Conservation (phyloP, 2,329 filamentous ascomycete species). For the Monilinia aucupariae region DNA sequence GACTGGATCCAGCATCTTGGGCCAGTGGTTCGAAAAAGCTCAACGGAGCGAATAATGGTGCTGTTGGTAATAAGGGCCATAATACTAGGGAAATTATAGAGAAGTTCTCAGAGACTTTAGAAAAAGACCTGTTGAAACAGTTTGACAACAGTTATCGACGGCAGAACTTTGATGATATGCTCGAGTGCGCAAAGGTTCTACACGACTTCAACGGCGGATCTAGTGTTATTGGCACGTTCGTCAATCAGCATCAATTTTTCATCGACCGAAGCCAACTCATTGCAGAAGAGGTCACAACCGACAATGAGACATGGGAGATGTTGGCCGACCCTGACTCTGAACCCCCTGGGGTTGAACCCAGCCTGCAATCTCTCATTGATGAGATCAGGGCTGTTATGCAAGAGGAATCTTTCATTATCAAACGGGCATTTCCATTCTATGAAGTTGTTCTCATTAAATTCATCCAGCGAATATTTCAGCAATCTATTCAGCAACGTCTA, state of each 20-base stretch:
- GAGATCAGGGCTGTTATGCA: constrained; percentile 95
- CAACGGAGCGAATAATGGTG: constrained; percentile 43
- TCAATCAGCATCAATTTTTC: constrained; percentile 99
- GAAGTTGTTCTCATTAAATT: constrained; percentile 92
- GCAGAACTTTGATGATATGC: constrained; percentile 97
- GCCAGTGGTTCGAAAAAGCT: constrained; percentile 50
- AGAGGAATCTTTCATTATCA: constrained; percentile 95
- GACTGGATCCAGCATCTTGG: constrained; percentile 76
- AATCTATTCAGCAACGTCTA: constrained; percentile 91
- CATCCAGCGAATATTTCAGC: constrained; percentile 91
- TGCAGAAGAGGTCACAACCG: constrained; percentile 54
- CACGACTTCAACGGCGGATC: constrained; percentile 94
- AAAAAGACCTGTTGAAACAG: constrained; percentile 90
- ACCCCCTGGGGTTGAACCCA: constrained; percentile 84
- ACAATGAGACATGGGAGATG: constrained; percentile 73
- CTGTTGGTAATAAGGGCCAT: constrained; percentile 41
- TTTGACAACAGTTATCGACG: constrained; percentile 96
- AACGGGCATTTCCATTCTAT: constrained; percentile 90
- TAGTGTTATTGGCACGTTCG: constrained; percentile 91
- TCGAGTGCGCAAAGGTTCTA: constrained; percentile 88
- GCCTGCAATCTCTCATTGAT: constrained; percentile 83
- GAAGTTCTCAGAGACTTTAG: constrained; percentile 91
- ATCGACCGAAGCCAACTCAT: constrained; percentile 92
- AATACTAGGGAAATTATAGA: constrained; percentile 87
- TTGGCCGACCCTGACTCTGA: constrained; percentile 92